Evolutionary conservation across 192 early-diverging fungal genomes (phyloP).

Genomic region (Pilobolus umbonatus): DNA sequence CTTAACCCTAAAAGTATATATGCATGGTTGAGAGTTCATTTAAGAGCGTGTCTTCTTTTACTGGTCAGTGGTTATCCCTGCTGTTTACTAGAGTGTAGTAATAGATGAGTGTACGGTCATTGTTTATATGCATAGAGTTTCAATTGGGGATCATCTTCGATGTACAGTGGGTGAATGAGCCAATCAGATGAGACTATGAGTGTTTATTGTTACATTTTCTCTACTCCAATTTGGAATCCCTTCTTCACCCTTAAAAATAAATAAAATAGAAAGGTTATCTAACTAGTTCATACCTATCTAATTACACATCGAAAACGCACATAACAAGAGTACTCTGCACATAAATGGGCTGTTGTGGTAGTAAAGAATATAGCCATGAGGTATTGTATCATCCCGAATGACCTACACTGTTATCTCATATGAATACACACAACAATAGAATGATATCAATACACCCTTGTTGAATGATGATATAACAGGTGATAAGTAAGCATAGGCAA

Average conservation of each 20-base stretch:
- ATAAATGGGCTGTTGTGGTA: conserved; percentile 19
- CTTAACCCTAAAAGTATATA: too few species aligned
- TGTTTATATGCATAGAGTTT: too few species aligned
- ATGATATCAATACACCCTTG: conserved; percentile 1
- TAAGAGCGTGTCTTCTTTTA: too few species aligned
- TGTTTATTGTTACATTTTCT: too few species aligned
- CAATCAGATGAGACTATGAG: too few species aligned
- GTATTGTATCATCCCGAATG: not conserved
- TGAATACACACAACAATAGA: not conserved
- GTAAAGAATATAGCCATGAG: conserved; percentile 19
- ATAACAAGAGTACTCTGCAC: not conserved
- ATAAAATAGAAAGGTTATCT: not conserved
- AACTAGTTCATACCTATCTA: not conserved
- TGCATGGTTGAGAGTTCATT: too few species aligned
- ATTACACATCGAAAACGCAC: not conserved
- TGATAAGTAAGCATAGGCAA: conserved; percentile 1
- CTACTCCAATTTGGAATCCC: not conserved
- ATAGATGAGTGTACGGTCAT: too few species aligned
- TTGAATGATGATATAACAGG: conserved; percentile 9
- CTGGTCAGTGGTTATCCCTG: too few species aligned
- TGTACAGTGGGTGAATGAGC: too few species aligned
- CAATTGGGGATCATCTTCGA: too few species aligned
- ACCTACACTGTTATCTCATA: not conserved
- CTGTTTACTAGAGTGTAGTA: too few species aligned
- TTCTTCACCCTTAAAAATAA: not conserved